A percentile compares a stretch with the other conserved stretches of the same genome.
These are phyloP conservation scores for Pneumocystis jirovecii DNA, from an alignment of 1,139 yeast genomes.

Conservation along the genomic window DNA sequence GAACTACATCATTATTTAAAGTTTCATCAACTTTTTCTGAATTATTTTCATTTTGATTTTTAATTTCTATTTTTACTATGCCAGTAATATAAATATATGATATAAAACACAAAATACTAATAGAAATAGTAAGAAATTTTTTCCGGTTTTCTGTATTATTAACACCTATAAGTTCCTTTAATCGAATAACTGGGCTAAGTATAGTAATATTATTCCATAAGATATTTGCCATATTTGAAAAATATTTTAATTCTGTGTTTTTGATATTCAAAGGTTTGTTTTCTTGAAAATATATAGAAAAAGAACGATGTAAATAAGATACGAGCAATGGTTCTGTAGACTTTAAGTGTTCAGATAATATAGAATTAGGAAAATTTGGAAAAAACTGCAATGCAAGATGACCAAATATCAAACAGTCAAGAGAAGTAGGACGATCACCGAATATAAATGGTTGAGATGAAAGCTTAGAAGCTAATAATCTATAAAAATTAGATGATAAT, in stretches of 20 bases:
- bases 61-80: not conserved
- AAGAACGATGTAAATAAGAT: not conserved
- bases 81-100: not conserved
- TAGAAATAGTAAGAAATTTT: not conserved
- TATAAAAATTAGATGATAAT: not conserved
- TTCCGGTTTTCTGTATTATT: not conserved
- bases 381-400: slow-evolving; percentile 9
- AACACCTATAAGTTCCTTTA: not conserved
- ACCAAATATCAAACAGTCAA: slow-evolving; percentile 9
- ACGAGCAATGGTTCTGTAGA: not conserved
- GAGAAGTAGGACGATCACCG: slow-evolving; percentile 7
- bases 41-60: not conserved
- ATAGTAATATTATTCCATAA: not conserved
- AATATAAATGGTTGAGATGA: slow-evolving; percentile 5
- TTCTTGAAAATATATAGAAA: not conserved
- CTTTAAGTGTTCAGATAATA: not conserved
- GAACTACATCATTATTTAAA: not conserved
- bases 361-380: slow-evolving; percentile 17
- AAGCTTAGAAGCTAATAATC: not conserved
- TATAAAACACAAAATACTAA: not conserved
- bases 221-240: not conserved
- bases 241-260: not conserved
- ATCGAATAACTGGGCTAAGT: not conserved
- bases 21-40: not conserved
- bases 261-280: not conserved